Evolutionary conservation across 306 rosid species (phyloP).

Genomic region (cucumber (Cucumis sativus)): Cucumber_9930_V3 NC_026661.2:10955501-10956000

Average conservation of each 20-base stretch:
- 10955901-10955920: too few species aligned
- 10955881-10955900: too few species aligned
- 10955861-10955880: too few species aligned
- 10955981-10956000: too few species aligned
- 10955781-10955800: background rate
- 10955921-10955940: too few species aligned
- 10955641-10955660: background rate
- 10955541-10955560: background rate
- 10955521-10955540: background rate
- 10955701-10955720: background rate
- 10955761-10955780: background rate
- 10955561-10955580: background rate
- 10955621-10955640: background rate
- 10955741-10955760: conserved; percentile 4
- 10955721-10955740: background rate
- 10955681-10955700: background rate
- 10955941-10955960: too few species aligned
- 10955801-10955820: background rate
- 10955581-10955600: background rate
- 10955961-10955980: too few species aligned
- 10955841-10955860: background rate
- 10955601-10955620: background rate
- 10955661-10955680: background rate
- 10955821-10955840: background rate
- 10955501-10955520: background rate